Conservation (phyloP, 2,329 filamentous ascomycete genomes). For the Apiospora phragmitis region DNA sequence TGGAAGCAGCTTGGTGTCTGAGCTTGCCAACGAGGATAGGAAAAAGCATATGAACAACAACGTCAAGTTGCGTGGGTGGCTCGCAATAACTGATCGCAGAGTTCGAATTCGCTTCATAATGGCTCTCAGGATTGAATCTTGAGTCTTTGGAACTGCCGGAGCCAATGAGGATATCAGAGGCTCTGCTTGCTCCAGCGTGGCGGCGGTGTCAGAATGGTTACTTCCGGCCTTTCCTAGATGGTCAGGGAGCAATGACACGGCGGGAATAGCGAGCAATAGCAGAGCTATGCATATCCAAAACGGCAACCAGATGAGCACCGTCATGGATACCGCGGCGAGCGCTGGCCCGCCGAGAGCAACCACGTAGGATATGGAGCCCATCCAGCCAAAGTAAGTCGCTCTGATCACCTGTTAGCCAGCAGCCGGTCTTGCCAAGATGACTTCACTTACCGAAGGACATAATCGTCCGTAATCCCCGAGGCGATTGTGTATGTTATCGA, state of each 20-base stretch:
- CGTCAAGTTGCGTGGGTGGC: slow-evolving; percentile 41
- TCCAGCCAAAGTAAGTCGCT: slow-evolving; percentile 51
- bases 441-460: slow-evolving; percentile 34
- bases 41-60: slow-evolving; percentile 46
- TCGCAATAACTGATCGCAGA: slow-evolving; percentile 35
- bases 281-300: slow-evolving; percentile 42
- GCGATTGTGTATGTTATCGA: slow-evolving; percentile 49
- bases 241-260: slow-evolving; percentile 31
- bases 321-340: slow-evolving; percentile 48
- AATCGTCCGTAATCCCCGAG: slow-evolving; percentile 44
- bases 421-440: background rate
- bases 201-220: background rate
- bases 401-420: slow-evolving; percentile 24
- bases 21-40: slow-evolving; percentile 49
- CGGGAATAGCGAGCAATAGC: slow-evolving; percentile 34
- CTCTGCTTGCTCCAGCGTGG: background rate
- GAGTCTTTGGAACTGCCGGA: slow-evolving; percentile 35
- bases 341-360: slow-evolving; percentile 48
- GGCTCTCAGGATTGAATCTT: slow-evolving; percentile 20
- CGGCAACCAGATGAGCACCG: slow-evolving; percentile 42
- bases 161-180: slow-evolving; percentile 38
- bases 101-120: slow-evolving; percentile 28
- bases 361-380: slow-evolving; percentile 49
- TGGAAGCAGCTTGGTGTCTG: slow-evolving; percentile 50
- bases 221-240: slow-evolving; percentile 8